Percentiles rank a stretch among this genome's conserved stretches.
These are phyloP conservation scores for Aspergillus pseudoterreus DNA, from an alignment of 2,329 filamentous ascomycete genomes.

Conservation along the genomic window DNA sequence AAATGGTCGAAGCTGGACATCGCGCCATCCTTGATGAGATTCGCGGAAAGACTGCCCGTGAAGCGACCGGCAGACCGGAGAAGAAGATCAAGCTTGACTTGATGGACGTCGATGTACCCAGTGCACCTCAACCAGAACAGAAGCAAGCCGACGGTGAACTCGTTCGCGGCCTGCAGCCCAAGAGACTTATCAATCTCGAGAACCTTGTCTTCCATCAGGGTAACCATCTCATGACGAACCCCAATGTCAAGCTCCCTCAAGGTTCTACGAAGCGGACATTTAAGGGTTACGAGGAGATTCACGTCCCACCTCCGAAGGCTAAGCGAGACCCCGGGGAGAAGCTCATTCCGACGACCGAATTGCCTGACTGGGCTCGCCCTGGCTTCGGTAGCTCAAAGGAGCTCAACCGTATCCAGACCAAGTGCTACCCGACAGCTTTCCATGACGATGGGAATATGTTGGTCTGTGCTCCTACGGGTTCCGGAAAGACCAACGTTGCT, in stretches of 20 bases:
- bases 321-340: conserved; percentile 75
- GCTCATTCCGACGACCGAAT: conserved; percentile 76
- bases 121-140: conserved; percentile 53
- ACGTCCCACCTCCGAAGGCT: conserved; percentile 89
- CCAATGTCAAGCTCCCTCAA: conserved; percentile 87
- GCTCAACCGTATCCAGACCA: conserved; percentile 92
- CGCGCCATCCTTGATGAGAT: conserved; percentile 85
- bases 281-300: conserved; percentile 98
- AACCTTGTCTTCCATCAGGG: conserved; percentile 97
- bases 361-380: conserved; percentile 86
- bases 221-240: conserved; percentile 99
- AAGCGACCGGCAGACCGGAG: conserved; percentile 58
- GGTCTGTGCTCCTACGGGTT: conserved; percentile 93
- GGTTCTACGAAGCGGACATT: conserved; percentile 93
- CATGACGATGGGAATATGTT: conserved; percentile 96
- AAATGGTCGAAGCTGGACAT: conserved; percentile 87
- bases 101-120: conserved; percentile 82
- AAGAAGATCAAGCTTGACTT: conserved; percentile 78
- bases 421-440: conserved; percentile 87
- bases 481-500: conserved; percentile 96
- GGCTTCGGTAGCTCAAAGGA: conserved; percentile 85
- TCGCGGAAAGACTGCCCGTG: conserved; percentile 61
- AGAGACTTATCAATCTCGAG: conserved; percentile 85
- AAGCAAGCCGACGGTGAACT: conserved; percentile 62
- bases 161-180: conserved; percentile 79